Evolutionary conservation across 2,329 filamentous ascomycete genomes (phyloP), one percentile per base, ranked within the genome.

Genomic region (Cladophialophora exuberans): DNA sequence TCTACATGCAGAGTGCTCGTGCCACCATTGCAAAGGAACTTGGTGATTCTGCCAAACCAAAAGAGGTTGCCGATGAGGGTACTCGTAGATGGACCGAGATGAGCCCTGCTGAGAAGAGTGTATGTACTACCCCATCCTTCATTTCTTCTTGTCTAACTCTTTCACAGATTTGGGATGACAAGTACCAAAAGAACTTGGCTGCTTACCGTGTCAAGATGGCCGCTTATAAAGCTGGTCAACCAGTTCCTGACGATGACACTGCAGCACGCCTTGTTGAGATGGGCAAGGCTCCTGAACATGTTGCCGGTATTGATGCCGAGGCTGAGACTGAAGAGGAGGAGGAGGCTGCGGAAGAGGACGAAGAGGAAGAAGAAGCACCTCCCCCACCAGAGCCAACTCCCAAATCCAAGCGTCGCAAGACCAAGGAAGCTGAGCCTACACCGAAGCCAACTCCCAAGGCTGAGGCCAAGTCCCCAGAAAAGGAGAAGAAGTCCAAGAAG

Each of bases 1-100:
- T 97, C 58, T 97, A 91, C 78, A 90, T 96, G 80, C 88, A 95
- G 72, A 87, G 88, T 62, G 90, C 90, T 62, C 88, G 94, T 45
- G 83, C 86, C 47, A 87, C 89, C 69, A 94, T 97, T 64, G 87
- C 89, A 54, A 80, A 79, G 28, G 90, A 95, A 65, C 81, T 96
- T 9, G 89, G 88, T 18, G 70, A 83, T n/a, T 81, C 84, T 56
- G 85, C 86, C 6, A 87, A 88, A 71, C 92, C 93, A 70, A 90
- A 90, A 67, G 90, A 92, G 54, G 89, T 97, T 44, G 88, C 91
- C 69, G 85, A 89, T 57, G 91, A 96, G 73, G 90, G 91, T 35
- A 92, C 90, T 68, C 85, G 85, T 65, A 84, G 92, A 66, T 97
- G 93, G 93, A 82, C 85, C 59, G 82, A 83, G 62, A 90, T 97